Evolutionary conservation across 176 grass and related monocot genomes (phyloP), one percentile per base, ranked within the genome.

Genomic region (Areca catechu): DNA sequence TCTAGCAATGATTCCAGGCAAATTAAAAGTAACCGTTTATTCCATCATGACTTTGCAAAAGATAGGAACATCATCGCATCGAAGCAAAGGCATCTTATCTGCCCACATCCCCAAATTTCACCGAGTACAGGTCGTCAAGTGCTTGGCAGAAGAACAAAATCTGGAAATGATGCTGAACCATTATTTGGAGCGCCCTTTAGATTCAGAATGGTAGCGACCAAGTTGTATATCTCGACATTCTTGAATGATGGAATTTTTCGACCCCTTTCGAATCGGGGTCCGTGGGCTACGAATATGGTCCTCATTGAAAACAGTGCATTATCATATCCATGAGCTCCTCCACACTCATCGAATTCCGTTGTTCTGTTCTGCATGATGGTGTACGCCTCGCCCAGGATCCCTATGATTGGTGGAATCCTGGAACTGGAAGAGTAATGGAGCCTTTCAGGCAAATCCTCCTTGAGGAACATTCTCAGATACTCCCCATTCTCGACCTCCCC

Each of bases 211-310:
- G 68, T 72, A 51, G 93, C 43, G 20, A 92, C 78, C 18, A 88
- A 67, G 74, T 98, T 98, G 74, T 85, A 91, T 56, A 98, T 83
- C 76, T 98, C 48, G 66, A 92, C 87, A 65, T 98, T 98, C 54
- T 85, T 73, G 57, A 98, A 92, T 3, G 93, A 98, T 17, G 77
- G 61, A 19, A 98, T 68, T 50, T 81, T 91, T 50, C 63, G 85
- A 50, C 81, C 84, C 7, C 15, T 67, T 16, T 73, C 73, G 16
- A 92, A 92, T 55, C 72, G 87, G 54, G 93, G 93, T 7, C 93
- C 93, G 1, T 83, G 51, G 17, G 51, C 51, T 7, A 53, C 3
- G 51, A 53, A 53, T 7, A 53, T 53, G 51, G 51, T 53, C 17
- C 51, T 16, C 51, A 53, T 53, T 5, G 51, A 53, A 19, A 53